A percentile compares a stretch with the other conserved stretches of the same genome.
phyloP scores from a whole-genome alignment of 768 basidiomycete species.

The Amanita fuliginea region DNA sequence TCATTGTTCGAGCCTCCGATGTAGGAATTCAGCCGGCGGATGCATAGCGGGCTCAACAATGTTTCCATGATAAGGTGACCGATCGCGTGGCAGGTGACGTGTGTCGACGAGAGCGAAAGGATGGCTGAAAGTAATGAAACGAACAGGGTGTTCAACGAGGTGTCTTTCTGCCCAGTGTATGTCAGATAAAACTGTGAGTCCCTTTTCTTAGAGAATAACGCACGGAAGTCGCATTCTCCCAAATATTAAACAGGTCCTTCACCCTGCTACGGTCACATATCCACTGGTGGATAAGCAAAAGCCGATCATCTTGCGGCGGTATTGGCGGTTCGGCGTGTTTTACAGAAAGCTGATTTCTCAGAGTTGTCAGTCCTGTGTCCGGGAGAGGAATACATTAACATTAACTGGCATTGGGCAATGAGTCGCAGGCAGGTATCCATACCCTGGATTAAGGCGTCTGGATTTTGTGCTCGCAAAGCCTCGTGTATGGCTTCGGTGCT shows the following conservation, averaged over 20 bases:
- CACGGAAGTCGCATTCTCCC: constrained; percentile 46
- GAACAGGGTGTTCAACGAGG: constrained; percentile 31
- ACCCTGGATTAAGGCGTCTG: constrained; percentile 23
- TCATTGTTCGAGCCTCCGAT: constrained; percentile 54
- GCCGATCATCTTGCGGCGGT: constrained; percentile 44
- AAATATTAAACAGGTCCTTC: constrained; percentile 50
- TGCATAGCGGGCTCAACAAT: constrained; percentile 44
- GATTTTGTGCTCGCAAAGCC: constrained; percentile 21
- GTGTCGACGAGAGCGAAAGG: constrained; percentile 51
- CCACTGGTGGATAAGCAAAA: constrained; percentile 53
- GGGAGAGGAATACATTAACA: too few relatives aligned
- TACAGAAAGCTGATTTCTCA: constrained; percentile 56
- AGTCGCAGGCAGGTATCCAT: too few relatives aligned
- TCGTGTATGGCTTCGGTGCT: too few relatives aligned
- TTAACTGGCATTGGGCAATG: neutral
- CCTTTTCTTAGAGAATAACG: too few relatives aligned
- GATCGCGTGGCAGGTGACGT: constrained; percentile 55
- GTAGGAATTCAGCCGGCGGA: constrained; percentile 49
- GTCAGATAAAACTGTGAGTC: too few relatives aligned
- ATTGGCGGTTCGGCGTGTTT: constrained; percentile 36
- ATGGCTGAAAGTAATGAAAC: constrained; percentile 46
- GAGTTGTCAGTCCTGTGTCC: neutral
- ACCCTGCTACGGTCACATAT: constrained; percentile 44
- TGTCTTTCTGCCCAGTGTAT: constrained; percentile 18
- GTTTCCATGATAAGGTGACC: constrained; percentile 54